phyloP scores from a whole-genome alignment of 108 stramenopile species.

The Nitzschia inconspicua region DNA sequence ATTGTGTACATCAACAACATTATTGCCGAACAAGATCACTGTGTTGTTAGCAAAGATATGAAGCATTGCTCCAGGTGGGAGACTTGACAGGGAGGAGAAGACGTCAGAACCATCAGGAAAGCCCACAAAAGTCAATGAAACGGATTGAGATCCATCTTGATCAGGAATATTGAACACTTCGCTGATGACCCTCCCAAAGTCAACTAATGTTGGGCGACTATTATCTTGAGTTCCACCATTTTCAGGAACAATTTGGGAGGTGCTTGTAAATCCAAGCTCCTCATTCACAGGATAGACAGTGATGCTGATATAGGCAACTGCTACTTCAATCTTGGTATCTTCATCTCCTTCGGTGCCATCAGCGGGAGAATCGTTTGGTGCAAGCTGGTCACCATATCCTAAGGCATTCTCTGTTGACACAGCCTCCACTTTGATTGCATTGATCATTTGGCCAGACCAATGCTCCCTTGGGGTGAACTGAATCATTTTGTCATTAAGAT shows the following conservation, averaged over 20 bases:
- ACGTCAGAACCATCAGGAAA: neutral
- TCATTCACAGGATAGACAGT: constrained; percentile 1
- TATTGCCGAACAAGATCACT: neutral
- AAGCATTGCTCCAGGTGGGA: neutral
- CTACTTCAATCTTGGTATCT: constrained; percentile 7
- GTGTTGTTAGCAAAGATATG: neutral
- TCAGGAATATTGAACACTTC: constrained; percentile 1
- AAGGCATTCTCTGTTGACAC: constrained; percentile 9
- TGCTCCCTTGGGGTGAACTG: neutral
- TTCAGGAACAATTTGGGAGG: neutral
- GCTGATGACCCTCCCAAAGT: neutral
- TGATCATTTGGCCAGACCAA: constrained; percentile 1
- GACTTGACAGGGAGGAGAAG: neutral
- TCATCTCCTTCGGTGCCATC: constrained; percentile 4
- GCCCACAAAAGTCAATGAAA: neutral
- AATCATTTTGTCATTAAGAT: no score
- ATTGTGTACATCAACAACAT: neutral
- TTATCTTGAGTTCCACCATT: neutral
- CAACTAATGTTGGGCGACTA: neutral
- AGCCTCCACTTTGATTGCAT: constrained; percentile 5
- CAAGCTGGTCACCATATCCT: neutral
- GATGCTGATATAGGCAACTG: neutral
- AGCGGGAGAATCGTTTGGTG: neutral
- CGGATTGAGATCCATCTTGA: constrained; percentile 3
- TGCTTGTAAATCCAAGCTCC: neutral